A percentile compares a stretch with the other conserved stretches of the same genome.
phyloP scores from a whole-genome alignment of 2,329 filamentous ascomycete genomes.

The Ceratocystis albifundus region DNA sequence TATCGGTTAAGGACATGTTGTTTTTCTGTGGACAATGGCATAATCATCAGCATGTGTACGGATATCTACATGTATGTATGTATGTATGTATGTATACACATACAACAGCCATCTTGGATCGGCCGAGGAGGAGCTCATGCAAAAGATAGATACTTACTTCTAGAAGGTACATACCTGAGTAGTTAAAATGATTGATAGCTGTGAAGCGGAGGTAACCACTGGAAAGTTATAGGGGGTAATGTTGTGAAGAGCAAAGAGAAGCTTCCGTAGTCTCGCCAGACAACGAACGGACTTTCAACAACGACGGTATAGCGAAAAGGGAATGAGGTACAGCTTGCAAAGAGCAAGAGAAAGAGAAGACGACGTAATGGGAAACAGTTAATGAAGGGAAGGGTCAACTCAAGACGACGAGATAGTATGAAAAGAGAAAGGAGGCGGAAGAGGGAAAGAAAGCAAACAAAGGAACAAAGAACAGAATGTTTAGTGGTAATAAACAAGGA shows the following conservation, averaged over 20 bases:
- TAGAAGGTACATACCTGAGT: background rate
- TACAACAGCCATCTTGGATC: background rate
- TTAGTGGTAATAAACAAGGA: background rate
- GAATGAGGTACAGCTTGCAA: background rate
- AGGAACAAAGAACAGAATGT: background rate
- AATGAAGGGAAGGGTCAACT: background rate
- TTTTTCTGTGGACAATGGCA: background rate
- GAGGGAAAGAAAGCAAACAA: slow-evolving; percentile 3
- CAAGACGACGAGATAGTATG: background rate
- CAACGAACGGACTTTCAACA: background rate
- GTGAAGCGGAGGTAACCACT: background rate
- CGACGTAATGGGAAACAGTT: background rate
- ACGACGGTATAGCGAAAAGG: background rate
- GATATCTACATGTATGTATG: background rate
- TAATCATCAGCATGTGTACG: background rate
- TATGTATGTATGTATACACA: background rate
- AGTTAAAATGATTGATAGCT: background rate
- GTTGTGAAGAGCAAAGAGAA: background rate
- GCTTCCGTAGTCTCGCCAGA: background rate
- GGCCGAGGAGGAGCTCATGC: background rate
- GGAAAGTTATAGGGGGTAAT: background rate
- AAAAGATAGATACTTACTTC: background rate
- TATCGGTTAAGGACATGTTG: background rate
- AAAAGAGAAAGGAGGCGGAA: background rate
- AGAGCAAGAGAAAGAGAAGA: too few species aligned